These are phyloP conservation scores for Pleurotus ostreatus DNA, from an alignment of 768 basidiomycete species.

Conservation along the genomic window DNA sequence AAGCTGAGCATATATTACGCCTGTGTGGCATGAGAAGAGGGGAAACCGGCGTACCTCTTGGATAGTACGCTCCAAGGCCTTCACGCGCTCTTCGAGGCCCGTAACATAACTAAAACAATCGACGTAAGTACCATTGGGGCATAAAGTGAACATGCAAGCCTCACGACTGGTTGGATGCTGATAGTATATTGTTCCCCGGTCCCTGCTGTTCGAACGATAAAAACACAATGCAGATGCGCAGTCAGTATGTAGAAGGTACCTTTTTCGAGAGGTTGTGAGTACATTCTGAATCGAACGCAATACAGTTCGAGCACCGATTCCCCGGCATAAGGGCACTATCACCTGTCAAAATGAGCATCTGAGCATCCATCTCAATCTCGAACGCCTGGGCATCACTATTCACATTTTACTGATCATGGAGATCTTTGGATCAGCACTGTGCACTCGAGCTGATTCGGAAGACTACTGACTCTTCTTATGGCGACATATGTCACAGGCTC, in stretches of 20 bases:
- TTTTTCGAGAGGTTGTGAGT: slow-evolving; percentile 53
- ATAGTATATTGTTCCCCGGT: no score
- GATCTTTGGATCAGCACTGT: no score
- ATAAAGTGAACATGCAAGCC: no score
- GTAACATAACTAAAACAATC: slow-evolving; percentile 46
- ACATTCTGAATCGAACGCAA: slow-evolving; percentile 59
- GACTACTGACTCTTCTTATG: slow-evolving; percentile 70
- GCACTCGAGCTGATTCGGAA: no score
- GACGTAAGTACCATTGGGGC: no score
- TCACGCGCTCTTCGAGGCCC: slow-evolving; percentile 52
- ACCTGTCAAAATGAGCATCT: slow-evolving; percentile 28
- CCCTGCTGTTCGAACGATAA: no score
- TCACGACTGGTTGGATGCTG: no score
- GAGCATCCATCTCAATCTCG: no score
- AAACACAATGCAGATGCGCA: no score
- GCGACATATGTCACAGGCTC: slow-evolving; percentile 81
- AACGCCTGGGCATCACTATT: slow-evolving; percentile 1
- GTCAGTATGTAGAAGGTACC: no score
- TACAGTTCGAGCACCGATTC: slow-evolving; percentile 66
- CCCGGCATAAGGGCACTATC: slow-evolving; percentile 71
- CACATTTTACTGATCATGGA: slow-evolving; percentile 54
- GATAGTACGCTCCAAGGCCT: slow-evolving; percentile 58
- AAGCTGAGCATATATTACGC: slow-evolving; percentile 33
- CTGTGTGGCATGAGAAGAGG: not conserved
- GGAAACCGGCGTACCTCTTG: slow-evolving; percentile 21